These are phyloP conservation scores for Kuraishia hungarica DNA, from an alignment of 805 yeast genomes.

Conservation along the genomic window DNA sequence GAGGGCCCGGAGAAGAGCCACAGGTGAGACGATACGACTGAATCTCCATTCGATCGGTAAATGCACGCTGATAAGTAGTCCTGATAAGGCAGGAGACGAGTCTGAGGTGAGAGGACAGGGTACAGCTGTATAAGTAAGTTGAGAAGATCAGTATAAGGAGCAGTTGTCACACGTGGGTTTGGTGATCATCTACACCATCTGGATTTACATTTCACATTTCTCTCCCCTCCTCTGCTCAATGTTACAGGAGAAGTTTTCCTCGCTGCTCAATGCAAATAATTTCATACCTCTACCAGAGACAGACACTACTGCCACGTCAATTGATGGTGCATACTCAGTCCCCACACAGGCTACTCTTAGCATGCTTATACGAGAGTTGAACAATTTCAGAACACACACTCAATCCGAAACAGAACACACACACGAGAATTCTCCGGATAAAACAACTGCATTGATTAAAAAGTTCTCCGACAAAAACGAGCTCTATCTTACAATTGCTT, in stretches of 20 bases:
- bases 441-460: neutral
- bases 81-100: no score
- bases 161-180: no score
- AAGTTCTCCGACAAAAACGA: slow-evolving; percentile 2
- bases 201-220: no score
- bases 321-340: slow-evolving; percentile 1
- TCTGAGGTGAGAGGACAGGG: no score
- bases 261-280: slow-evolving; percentile 16
- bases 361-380: neutral
- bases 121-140: no score
- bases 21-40: no score
- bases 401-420: neutral
- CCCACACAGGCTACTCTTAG: neutral
- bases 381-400: neutral
- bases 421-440: neutral
- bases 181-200: slow-evolving; percentile 7
- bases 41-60: no score
- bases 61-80: no score
- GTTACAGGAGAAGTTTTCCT: slow-evolving; percentile 16
- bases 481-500: slow-evolving; percentile 14
- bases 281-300: slow-evolving; percentile 15
- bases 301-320: slow-evolving; percentile 6
- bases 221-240: slow-evolving; percentile 7
- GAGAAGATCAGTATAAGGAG: no score
- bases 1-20: no score